These are phyloP conservation scores for Pseudogymnoascus sp. DNA, from an alignment of 2,329 filamentous ascomycete genomes.

Conservation along the genomic window DNA sequence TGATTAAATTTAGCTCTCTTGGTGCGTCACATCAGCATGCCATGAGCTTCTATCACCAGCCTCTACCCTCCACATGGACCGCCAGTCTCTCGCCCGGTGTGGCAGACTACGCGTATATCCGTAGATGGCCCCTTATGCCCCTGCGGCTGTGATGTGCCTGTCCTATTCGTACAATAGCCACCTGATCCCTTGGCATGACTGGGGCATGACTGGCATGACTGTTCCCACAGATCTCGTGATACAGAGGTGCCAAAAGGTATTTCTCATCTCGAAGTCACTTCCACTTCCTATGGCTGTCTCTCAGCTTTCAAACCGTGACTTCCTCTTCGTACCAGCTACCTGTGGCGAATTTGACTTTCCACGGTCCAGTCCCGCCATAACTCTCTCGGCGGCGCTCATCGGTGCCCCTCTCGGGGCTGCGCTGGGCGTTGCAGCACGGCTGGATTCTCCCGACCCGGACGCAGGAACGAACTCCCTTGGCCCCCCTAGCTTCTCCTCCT, in stretches of 20 bases:
- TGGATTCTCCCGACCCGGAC: conserved; percentile 17
- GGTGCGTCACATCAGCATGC: conserved; percentile 1
- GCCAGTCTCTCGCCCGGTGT: background rate
- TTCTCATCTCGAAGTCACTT: background rate
- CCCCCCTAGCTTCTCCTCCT: conserved; percentile 26
- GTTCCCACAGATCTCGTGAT: background rate
- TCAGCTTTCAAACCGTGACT: conserved; percentile 30
- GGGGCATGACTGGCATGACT: background rate
- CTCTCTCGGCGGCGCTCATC: conserved; percentile 28
- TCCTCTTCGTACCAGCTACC: conserved; percentile 24
- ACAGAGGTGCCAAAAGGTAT: background rate
- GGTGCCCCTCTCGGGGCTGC: conserved; percentile 16
- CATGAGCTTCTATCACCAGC: background rate
- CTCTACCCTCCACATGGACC: background rate
- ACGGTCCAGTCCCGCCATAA: conserved; percentile 29
- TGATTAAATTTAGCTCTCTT: conserved; percentile 1
- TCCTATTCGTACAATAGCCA: background rate
- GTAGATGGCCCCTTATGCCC: background rate
- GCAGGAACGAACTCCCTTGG: conserved; percentile 29
- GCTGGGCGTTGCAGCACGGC: conserved; percentile 21
- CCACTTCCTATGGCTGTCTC: background rate
- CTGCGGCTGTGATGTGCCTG: background rate
- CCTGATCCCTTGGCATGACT: background rate
- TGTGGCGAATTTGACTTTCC: conserved; percentile 25
- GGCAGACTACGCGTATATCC: background rate